phyloP scores from a whole-genome alignment of 1,284 basidiomycete genomes.

The Tilletia caries region DNA sequence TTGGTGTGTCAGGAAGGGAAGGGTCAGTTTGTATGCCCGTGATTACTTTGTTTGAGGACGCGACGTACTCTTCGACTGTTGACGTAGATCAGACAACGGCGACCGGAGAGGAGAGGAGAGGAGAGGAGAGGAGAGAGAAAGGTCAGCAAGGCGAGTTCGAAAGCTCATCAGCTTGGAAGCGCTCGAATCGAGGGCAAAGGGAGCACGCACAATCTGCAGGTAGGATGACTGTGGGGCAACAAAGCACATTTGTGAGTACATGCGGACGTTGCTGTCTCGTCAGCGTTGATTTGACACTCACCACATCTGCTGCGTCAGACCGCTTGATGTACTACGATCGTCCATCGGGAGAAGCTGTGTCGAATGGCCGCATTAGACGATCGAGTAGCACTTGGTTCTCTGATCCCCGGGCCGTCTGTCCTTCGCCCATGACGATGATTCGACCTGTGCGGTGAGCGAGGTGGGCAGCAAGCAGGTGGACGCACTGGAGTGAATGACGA shows the following conservation, averaged over 20 bases:
- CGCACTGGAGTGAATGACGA: not conserved
- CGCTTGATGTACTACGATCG: too few species aligned
- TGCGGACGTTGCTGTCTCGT: not conserved
- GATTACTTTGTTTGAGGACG: not conserved
- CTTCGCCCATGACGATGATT: not conserved
- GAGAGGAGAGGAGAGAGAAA: not conserved
- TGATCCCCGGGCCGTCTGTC: not conserved
- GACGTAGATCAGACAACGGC: not conserved
- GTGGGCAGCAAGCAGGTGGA: not conserved
- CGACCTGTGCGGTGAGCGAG: not conserved
- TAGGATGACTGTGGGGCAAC: constrained; percentile 65
- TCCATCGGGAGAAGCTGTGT: too few species aligned
- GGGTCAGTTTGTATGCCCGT: too few species aligned
- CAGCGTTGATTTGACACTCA: not conserved
- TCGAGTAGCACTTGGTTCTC: not conserved
- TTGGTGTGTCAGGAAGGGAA: not conserved
- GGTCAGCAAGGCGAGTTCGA: too few species aligned
- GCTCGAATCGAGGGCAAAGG: not conserved
- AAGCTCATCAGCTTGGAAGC: too few species aligned
- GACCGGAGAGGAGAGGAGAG: too few species aligned
- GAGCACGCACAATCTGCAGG: constrained; percentile 83
- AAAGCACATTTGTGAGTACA: not conserved
- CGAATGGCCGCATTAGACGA: too few species aligned
- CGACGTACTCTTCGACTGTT: constrained; percentile 19
- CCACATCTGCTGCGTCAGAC: constrained; percentile 94